Conservation (phyloP, 495 filamentous ascomycete species). For the Massariosphaeria phaeospora region DNA sequence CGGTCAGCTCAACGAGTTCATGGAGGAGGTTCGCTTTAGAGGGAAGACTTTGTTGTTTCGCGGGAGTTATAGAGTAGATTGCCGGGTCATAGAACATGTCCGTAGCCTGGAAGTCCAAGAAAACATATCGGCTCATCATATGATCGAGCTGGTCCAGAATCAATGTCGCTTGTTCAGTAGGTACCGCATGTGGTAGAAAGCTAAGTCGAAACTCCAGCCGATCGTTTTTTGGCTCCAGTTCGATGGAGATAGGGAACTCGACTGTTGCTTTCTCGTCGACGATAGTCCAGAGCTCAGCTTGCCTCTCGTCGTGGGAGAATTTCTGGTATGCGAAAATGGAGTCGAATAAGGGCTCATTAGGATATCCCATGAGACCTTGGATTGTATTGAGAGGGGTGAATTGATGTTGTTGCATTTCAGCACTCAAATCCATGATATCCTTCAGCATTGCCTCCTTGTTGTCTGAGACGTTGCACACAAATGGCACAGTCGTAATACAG, state of each 20-base stretch:
- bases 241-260: conserved; percentile 67
- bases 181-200: conserved; percentile 56
- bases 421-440: conserved; percentile 58
- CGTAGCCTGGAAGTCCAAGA: conserved; percentile 35
- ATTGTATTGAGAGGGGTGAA: conserved; percentile 62
- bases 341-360: conserved; percentile 63
- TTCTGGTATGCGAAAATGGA: conserved; percentile 78
- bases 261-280: conserved; percentile 53
- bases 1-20: conserved; percentile 55
- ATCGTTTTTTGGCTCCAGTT: conserved; percentile 53
- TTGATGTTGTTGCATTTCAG: conserved; percentile 58
- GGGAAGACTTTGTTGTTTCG: conserved; percentile 45
- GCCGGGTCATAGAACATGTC: conserved; percentile 29
- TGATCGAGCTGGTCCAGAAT: conserved; percentile 60
- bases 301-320: conserved; percentile 20
- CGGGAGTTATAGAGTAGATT: conserved; percentile 54
- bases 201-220: conserved; percentile 56
- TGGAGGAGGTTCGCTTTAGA: conserved; percentile 49
- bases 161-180: conserved; percentile 56
- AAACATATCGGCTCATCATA: conserved; percentile 46
- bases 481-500: conserved; percentile 68
- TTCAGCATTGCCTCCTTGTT: conserved; percentile 53
- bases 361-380: conserved; percentile 58
- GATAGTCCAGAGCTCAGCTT: conserved; percentile 43
- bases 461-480: conserved; percentile 47